Evolutionary conservation across 306 rosid species (phyloP), one percentile per base, ranked within the genome.

Genomic region (Cucurbita moschata): DNA sequence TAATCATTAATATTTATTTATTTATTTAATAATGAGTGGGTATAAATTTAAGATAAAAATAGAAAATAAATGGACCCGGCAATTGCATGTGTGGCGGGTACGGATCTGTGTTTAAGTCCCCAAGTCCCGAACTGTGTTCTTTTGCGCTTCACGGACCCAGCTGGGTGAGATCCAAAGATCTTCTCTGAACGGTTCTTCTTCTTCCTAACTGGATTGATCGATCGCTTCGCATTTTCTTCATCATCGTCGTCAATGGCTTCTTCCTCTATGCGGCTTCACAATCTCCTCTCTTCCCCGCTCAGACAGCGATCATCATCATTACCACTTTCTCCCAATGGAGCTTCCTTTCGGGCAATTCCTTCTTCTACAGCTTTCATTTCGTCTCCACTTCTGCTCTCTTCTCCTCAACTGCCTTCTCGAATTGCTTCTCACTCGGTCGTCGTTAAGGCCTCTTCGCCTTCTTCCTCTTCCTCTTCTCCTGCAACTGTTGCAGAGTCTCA

Each of bases 381-480:
- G 3, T 78, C 72, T 62, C 59, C 79, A 56, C 69, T 75, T 75
- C 77, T 72, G 5, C 75, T 83, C 46, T 70, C 79, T 75, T 14
- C 81, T 72, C 83, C 84, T 75, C 83, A 85, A 75, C 43, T 83
- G 70, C 11, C 81, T 72, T 82, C 84, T 75, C 83, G 87, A 75
- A 47, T 83, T 72, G 23, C 81, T 44, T 72, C 85, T 3, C 75
- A 37, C 30, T 69, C 47, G 46, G 40, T 78, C 61, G 37, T 75
- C n/a, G 21, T 89, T 18, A 77, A 73, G 75, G 97, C 92, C 2
- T 78, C 96, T 15, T 78, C 89, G 1, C 66, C 88, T 7, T 82
- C 97, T 2, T 78, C 97, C 10, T 46, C 84, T 7, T 79, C 96
- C 14, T 75, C 49, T 8, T 77, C 92, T 83, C 79, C 92, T 18